A percentile compares a stretch with the other conserved stretches of the same genome.
phyloP scores from a whole-genome alignment of 331 rosid genomes.

The Quercus lobata region DNA sequence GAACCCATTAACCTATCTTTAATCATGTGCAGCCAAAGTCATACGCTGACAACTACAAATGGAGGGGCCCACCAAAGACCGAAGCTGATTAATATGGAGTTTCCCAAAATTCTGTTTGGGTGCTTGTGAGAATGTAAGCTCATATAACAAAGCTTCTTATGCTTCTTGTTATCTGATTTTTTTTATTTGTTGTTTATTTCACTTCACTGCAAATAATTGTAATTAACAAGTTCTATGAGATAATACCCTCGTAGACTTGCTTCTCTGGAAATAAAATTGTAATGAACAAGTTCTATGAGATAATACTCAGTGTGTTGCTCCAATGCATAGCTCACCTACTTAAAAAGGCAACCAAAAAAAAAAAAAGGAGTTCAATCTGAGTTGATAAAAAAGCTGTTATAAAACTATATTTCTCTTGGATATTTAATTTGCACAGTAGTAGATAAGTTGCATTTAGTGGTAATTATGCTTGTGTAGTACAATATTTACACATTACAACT shows the following conservation, averaged over 20 bases:
- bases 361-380: neutral
- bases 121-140: neutral
- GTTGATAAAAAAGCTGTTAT: constrained; percentile 1
- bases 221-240: too few species aligned
- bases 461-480: neutral
- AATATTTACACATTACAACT: constrained; percentile 28
- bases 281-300: too few species aligned
- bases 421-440: neutral
- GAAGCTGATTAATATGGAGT: constrained; percentile 23
- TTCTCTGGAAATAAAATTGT: too few species aligned
- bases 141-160: neutral
- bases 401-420: constrained; percentile 20
- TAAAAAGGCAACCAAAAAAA: neutral
- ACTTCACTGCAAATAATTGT: too few species aligned
- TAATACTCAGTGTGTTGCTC: too few species aligned
- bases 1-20: neutral
- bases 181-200: too few species aligned
- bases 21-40: constrained; percentile 35
- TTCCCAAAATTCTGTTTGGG: constrained; percentile 1
- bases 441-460: neutral
- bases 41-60: constrained; percentile 61
- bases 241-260: too few species aligned
- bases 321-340: neutral
- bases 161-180: neutral
- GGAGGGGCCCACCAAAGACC: constrained; percentile 41